Evolutionary conservation across 257 asterid species (phyloP), one percentile per base, ranked within the genome.

Genomic region (Eucommia ulmoides): DNA sequence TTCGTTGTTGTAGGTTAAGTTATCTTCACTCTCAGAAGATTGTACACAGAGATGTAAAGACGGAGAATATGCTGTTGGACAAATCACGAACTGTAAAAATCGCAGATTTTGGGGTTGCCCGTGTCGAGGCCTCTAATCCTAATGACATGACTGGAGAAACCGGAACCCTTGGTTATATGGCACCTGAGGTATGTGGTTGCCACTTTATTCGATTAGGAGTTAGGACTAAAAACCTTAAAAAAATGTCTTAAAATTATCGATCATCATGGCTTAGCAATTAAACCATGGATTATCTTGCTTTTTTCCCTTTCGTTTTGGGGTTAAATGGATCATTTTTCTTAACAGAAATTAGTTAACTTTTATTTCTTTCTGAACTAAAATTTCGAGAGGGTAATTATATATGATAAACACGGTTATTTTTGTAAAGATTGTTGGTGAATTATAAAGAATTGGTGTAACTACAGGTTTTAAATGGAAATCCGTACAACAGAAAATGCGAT

Each of bases 101-200:
- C 51, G 94, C 94, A 20, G 94, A 87, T 67, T 87, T 87, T 69
- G 97, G 95, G 23, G 97, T 87, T 67, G 97, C 94, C 1, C 94
- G 97, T 41, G 82, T 81, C 14, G 94, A 87, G 67, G 94, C 97
- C 44, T 71, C 84, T 41, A 81, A 87, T 66, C 97, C 93, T 19
- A 76, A 81, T 59, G 94, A 87, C 54, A 87, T 87, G 97, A 87
- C 97, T 14, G 97, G 97, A 0, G 97, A 83, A 65, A 87, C 97
- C 14, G 94, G 94, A 25, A 87, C 97, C 33, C 91, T 87, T 23
- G 97, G 97, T 41, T 83, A 87, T 62, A 87, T 87, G 96, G 96
- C 94, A 41, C 96, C 94, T 15, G 96, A 87, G 94, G 96, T 87
- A 72, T 65, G 42, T 42, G 48, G 4, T 21, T n/a, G n/a, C n/a